Percentiles rank a stretch among this genome's conserved stretches.
These are phyloP conservation scores for Nepenthes alata DNA, from an alignment of 179 eudicot genomes.

Conservation along the genomic window DNA sequence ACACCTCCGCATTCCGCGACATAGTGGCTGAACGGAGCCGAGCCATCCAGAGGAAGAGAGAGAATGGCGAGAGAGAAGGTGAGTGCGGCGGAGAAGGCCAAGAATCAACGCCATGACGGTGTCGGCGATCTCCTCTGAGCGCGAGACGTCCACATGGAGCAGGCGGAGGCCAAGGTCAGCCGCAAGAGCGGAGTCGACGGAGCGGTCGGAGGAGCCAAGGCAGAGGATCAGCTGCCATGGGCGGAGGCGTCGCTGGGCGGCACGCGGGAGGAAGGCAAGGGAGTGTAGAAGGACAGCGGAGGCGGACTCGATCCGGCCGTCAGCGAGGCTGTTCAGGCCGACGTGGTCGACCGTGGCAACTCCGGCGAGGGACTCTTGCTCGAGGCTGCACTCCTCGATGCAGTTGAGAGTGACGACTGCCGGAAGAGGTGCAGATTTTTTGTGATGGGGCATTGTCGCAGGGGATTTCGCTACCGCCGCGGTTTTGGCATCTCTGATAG, in stretches of 20 bases:
- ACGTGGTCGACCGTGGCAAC: slow-evolving; percentile 70
- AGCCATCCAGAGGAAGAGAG: slow-evolving; percentile 90
- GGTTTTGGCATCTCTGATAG: not conserved
- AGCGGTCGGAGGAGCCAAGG: slow-evolving; percentile 82
- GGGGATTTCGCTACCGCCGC: slow-evolving; percentile 6
- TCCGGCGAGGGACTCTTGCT: slow-evolving; percentile 56
- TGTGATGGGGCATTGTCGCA: slow-evolving; percentile 15
- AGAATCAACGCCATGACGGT: slow-evolving; percentile 81
- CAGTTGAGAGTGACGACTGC: slow-evolving; percentile 82
- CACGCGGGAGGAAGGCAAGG: slow-evolving; percentile 91
- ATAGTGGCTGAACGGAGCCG: slow-evolving; percentile 88
- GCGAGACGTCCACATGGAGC: slow-evolving; percentile 76
- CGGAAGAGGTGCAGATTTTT: slow-evolving; percentile 29
- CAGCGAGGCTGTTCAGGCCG: slow-evolving; percentile 53
- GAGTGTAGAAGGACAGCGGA: slow-evolving; percentile 86
- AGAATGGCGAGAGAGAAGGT: slow-evolving; percentile 64
- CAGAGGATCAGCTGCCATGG: slow-evolving; percentile 83
- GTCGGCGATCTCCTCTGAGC: slow-evolving; percentile 91
- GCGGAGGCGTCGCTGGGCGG: slow-evolving; percentile 91
- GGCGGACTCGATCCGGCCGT: slow-evolving; percentile 64
- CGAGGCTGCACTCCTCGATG: slow-evolving; percentile 62
- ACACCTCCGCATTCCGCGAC: slow-evolving; percentile 91
- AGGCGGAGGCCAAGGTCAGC: slow-evolving; percentile 72
- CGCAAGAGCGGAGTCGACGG: slow-evolving; percentile 83
- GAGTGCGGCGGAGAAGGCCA: slow-evolving; percentile 73